A percentile compares a stretch with the other conserved stretches of the same genome.
phyloP scores from a whole-genome alignment of 129 eudicot species.

The Glebionis coronaria region DNA sequence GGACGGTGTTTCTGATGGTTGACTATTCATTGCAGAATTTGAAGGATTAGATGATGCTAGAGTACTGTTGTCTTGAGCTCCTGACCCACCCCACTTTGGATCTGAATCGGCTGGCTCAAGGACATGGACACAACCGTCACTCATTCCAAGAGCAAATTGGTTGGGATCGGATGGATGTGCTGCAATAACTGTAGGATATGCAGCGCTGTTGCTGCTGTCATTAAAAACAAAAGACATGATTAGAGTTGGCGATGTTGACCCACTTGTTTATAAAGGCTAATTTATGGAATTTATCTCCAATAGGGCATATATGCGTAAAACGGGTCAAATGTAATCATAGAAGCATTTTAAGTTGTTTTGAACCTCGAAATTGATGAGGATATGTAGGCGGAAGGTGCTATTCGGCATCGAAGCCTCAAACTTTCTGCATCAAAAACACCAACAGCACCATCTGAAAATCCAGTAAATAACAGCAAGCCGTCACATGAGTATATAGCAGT shows the following conservation, averaged over 20 bases:
- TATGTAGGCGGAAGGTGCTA: constrained; percentile 72
- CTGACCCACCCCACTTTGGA: constrained; percentile 66
- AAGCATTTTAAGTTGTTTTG: neutral
- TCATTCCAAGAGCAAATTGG: constrained; percentile 87
- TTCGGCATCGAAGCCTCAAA: constrained; percentile 31
- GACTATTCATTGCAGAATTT: constrained; percentile 68
- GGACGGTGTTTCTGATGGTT: constrained; percentile 87
- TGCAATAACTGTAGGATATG: constrained; percentile 69
- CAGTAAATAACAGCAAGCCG: constrained; percentile 57
- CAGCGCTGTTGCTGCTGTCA: constrained; percentile 49
- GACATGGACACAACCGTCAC: constrained; percentile 72
- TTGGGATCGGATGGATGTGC: constrained; percentile 70
- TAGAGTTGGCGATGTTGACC: neutral
- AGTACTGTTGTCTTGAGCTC: constrained; percentile 51
- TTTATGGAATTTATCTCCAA: neutral
- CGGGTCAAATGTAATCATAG: neutral
- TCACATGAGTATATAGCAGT: constrained; percentile 78
- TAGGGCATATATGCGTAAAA: neutral
- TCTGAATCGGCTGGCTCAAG: constrained; percentile 77
- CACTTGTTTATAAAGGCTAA: neutral
- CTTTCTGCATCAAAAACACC: constrained; percentile 66
- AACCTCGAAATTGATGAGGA: constrained; percentile 64
- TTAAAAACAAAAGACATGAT: constrained; percentile 21
- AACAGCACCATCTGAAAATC: constrained; percentile 71
- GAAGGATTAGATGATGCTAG: constrained; percentile 59